Evolutionary conservation across 2,329 filamentous ascomycete species (phyloP), one percentile per base, ranked within the genome.

Genomic region (Fusarium hainanense): DNA sequence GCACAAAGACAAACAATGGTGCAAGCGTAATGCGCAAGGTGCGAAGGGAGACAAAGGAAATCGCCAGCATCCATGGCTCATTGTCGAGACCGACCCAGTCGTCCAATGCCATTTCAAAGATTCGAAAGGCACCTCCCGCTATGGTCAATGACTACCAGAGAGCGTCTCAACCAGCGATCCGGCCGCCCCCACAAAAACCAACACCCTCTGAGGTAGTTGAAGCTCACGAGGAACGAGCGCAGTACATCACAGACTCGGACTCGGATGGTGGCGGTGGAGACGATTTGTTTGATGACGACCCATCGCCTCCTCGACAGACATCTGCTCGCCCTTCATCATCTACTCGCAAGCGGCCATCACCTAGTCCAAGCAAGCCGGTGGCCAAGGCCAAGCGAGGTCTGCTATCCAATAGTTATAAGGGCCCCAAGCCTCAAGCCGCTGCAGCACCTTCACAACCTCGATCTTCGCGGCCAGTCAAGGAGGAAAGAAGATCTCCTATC

Each of bases 11-110:
- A 32, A 82, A 80, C 32, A 83, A 81, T 21, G 84, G 84, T 28
- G 82, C 86, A 58, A 85, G 83, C 63, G 82, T 90, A 52, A 82
- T 91, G 72, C 82, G 83, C 56, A 88, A 85, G 69, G 86, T 88
- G 23, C 83, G 84, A 46, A 82, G 86, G 49, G 86, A 91, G 72
- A 86, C 85, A 8, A 83, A 81, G 48, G 85, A 89, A 70, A 85
- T 88, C 44, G 81, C 80, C 54, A 81, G 69, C 58, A 82, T 82
- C 37, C 83, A 85, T 68, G 82, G 84, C 55, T 79, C 81, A 32
- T 79, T 88, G 34, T 80, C 82, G 11, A 63, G 71, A 6, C 74
- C 75, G 7, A 58, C 13, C 77, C 79, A 61, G 65, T 81, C 28
- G 47, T 66, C 32, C 75, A 58, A 79, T 27, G 76, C 74, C 18